Evolutionary conservation across 2,329 filamentous ascomycete genomes (phyloP), one percentile per base, ranked within the genome.

Genomic region (Talaromyces sp.): DNA sequence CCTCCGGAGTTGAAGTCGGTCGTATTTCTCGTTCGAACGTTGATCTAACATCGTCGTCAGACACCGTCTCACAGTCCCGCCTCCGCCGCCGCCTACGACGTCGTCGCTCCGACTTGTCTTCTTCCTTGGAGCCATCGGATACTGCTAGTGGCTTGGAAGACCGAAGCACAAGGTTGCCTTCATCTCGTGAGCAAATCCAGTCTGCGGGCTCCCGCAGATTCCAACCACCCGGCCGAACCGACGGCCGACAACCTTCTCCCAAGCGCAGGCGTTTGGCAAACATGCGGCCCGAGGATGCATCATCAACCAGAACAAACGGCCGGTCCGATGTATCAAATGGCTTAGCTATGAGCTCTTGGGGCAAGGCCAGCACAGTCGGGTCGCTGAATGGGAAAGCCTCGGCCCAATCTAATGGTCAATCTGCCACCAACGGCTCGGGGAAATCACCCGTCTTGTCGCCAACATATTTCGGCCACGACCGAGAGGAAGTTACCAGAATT

Each of bases 401-500:
- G 17, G 65, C 66, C 63, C 65, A 60, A 60, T 73, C 70, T 59
- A 77, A 76, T 64, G 74, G 75, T 29, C 72, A 72, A 29, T 66
- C 71, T 32, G 69, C 74, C 12, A 70, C 71, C 19, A 79, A 77
- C 62, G 77, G 77, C 31, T 70, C 75, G 3, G 67, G 68, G 46
- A 75, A 72, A 58, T 67, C 70, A 11, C 63, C 67, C 5, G 65
- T 63, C 43, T 62, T 68, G 53, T 62, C 70, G 31, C 63, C 79
- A 5, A 79, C 79, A 35, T 97, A 95, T 73, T 88, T 87, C 70
- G 92, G 92, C 19, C 93, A 97, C 71, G 86, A 94, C 71, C 86
- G 91, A 71, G 92, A 96, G 79, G 93, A 99, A 77, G 88, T 97
- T 51, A 96, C 93, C 5, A 83, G 94, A 58, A 89, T 97, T 64